Conservation (phyloP, 2,329 filamentous ascomycete genomes). For the Metarhizium humberi region DNA sequence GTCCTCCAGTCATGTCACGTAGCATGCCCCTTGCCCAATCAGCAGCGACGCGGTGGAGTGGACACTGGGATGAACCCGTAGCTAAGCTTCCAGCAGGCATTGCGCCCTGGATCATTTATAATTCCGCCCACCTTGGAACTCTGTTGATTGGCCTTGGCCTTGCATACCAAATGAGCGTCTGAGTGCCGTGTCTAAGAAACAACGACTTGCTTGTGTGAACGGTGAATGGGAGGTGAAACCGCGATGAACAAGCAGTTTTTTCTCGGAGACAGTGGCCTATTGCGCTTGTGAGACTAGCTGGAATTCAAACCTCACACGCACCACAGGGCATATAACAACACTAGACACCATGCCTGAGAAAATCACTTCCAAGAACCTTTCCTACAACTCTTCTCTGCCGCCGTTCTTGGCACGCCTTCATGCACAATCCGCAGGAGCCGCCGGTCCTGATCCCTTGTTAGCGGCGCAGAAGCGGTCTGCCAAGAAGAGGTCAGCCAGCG, state of each 20-base stretch:
- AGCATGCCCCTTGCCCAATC: not conserved
- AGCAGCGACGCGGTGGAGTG: no score
- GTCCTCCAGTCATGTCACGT: not conserved
- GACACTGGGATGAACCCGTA: no score
- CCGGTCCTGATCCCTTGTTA: constrained; percentile 43
- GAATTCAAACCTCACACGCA: not conserved
- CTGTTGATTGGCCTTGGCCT: no score
- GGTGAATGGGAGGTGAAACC: not conserved
- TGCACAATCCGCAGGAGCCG: constrained; percentile 39
- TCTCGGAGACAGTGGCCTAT: not conserved
- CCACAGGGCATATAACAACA: not conserved
- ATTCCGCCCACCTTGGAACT: no score
- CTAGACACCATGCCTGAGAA: constrained; percentile 38
- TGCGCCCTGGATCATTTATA: no score
- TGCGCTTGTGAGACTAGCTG: not conserved
- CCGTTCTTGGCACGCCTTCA: constrained; percentile 51
- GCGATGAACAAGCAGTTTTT: not conserved
- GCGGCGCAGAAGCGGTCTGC: constrained; percentile 38
- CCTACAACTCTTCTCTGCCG: constrained; percentile 51
- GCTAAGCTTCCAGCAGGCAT: no score
- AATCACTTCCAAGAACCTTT: constrained; percentile 62
- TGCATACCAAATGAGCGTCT: no score
- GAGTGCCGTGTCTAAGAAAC: not conserved
- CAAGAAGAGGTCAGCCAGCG: constrained; percentile 50
- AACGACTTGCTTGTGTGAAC: not conserved